These are phyloP conservation scores for Talaromyces borbonicus DNA, from an alignment of 495 filamentous ascomycete genomes.

Conservation along the genomic window DNA sequence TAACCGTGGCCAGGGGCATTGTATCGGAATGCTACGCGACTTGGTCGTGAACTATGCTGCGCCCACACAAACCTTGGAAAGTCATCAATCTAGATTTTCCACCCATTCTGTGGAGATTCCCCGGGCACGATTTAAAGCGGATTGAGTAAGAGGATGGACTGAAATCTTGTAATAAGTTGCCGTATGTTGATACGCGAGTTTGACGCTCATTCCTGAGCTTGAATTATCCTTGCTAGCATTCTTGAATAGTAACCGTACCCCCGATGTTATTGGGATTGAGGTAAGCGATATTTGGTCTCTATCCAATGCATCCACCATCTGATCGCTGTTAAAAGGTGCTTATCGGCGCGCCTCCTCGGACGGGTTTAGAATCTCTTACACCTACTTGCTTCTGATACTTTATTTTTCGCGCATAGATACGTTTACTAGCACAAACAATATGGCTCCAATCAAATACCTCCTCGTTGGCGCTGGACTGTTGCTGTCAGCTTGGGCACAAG, in stretches of 20 bases:
- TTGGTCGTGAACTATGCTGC: too few relatives aligned
- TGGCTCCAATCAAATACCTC: conserved; percentile 23
- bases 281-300: too few relatives aligned
- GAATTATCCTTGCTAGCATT: not conserved
- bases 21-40: too few relatives aligned
- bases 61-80: too few relatives aligned
- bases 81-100: too few relatives aligned
- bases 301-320: too few relatives aligned
- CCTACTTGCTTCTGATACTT: not conserved
- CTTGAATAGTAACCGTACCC: not conserved
- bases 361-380: not conserved
- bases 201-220: not conserved
- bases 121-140: too few relatives aligned
- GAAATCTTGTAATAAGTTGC: too few relatives aligned
- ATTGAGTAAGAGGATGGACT: too few relatives aligned
- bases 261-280: too few relatives aligned
- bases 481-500: conserved; percentile 20
- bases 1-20: too few relatives aligned
- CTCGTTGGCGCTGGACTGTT: conserved; percentile 26
- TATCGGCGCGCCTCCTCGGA: not conserved
- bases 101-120: too few relatives aligned
- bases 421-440: conserved; percentile 10
- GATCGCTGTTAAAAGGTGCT: not conserved
- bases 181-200: not conserved
- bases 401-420: not conserved